Evolutionary conservation across 2,329 filamentous ascomycete genomes (phyloP).

Genomic region (Penicillium sp.): DNA sequence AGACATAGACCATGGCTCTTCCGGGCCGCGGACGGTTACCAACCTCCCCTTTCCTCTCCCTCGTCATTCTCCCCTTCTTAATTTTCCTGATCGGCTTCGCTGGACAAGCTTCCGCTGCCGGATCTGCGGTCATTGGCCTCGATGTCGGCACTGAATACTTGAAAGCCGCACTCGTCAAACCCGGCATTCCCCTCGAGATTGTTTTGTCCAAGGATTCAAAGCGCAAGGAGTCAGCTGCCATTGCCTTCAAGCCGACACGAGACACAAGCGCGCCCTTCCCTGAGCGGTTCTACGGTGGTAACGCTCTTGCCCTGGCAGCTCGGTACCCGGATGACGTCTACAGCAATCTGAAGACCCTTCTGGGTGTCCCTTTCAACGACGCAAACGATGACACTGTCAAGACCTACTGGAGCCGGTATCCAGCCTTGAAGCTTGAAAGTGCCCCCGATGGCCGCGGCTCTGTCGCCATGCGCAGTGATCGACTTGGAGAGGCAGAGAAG

Average conservation of each 20-base stretch:
- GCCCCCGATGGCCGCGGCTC: slow-evolving; percentile 58
- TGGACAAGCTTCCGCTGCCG: slow-evolving; percentile 57
- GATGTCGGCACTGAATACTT: slow-evolving; percentile 96
- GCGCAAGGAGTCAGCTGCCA: slow-evolving; percentile 86
- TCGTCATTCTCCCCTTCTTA: slow-evolving; percentile 51
- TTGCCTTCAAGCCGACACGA: slow-evolving; percentile 87
- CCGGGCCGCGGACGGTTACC: slow-evolving; percentile 28
- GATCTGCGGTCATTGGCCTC: slow-evolving; percentile 80
- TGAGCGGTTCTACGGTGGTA: slow-evolving; percentile 86
- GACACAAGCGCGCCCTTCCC: slow-evolving; percentile 68
- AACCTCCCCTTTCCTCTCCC: slow-evolving; percentile 38
- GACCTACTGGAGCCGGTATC: slow-evolving; percentile 73
- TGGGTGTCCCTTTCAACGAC: slow-evolving; percentile 64
- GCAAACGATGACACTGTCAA: slow-evolving; percentile 53
- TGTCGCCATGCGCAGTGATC: slow-evolving; percentile 76
- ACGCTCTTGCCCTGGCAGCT: slow-evolving; percentile 81
- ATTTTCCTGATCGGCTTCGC: slow-evolving; percentile 56
- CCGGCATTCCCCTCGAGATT: slow-evolving; percentile 94
- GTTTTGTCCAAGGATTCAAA: slow-evolving; percentile 97
- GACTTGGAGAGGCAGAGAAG: slow-evolving; percentile 63
- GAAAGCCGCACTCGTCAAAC: slow-evolving; percentile 93
- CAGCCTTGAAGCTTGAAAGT: slow-evolving; percentile 68
- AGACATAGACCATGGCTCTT: slow-evolving; percentile 33
- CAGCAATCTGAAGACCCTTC: slow-evolving; percentile 83
- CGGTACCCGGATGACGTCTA: slow-evolving; percentile 93